Evolutionary conservation across 805 yeast genomes (phyloP), one percentile per base, ranked within the genome.

Genomic region (Wickerhamomyces bisporus): DNA sequence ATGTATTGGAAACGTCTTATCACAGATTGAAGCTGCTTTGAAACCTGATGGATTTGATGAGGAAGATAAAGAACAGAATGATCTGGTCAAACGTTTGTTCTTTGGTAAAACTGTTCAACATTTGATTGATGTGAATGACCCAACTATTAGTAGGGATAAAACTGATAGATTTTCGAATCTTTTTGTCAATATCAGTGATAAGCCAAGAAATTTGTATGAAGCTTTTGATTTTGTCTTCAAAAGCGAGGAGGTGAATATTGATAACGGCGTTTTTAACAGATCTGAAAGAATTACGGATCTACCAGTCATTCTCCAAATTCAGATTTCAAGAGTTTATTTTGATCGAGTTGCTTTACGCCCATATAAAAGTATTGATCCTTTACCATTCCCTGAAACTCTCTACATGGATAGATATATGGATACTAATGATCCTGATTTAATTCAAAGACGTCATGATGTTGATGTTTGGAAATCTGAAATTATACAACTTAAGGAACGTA

Each of bases 321-420:
- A 93, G 56, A 85, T 93, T 7, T 98, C 89, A 61, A 71, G 98
- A 55, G 98, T 93, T 1, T 86, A 86, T 57, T 93, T 81, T 58
- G 96, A 93, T 55, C 70, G 88, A 32, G 81, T 70, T 38, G 62
- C 73, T 12, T 70, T 80, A 35, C 73, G 81, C 60, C 86, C 95
- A 0, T 86, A 86, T 53, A 93, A 93, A 57, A 81, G 88, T 3
- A 72, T 76, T 30, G 88, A 83, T 40, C 94, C 88, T 8, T 69
- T 93, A 34, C 89, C 89, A 3, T 87, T 88, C 55, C 76, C 79
- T 21, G 85, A 86, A 37, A 75, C 68, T 10, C 61, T 93, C 8
- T 89, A 84, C 57, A 76, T 93, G 74, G 98, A 93, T 62, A 70
- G 97, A 43, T 93, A 89, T 54, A 65, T 86, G 60, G 86, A 79